Conservation (phyloP, 2,329 filamentous ascomycete species). For the Tricladium varicosporioides region DNA sequence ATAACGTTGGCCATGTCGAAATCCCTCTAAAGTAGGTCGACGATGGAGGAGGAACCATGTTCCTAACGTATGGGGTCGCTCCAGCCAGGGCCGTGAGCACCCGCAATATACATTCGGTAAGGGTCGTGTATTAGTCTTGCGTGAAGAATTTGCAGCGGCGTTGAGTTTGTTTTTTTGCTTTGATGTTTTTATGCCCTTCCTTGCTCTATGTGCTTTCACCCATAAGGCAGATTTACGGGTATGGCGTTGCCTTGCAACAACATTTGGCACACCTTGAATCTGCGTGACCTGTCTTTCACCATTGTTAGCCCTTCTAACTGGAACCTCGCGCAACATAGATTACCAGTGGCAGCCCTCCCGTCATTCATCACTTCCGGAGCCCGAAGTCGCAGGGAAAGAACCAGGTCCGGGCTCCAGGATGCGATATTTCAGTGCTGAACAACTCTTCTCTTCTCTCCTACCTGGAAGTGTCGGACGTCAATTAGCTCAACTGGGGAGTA, state of each 20-base stretch:
- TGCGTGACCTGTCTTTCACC: neutral
- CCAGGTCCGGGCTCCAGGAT: neutral
- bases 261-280: neutral
- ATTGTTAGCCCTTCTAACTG: neutral
- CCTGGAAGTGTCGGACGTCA: conserved; percentile 9
- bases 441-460: conserved; percentile 13
- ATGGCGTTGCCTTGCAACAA: no score
- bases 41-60: neutral
- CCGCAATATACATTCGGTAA: no score
- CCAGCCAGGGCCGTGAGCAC: no score
- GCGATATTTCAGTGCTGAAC: neutral
- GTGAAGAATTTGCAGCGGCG: no score
- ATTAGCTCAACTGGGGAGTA: conserved; percentile 19
- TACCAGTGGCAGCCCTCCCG: neutral
- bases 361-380: neutral
- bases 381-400: neutral
- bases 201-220: no score
- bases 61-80: no score
- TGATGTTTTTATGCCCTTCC: neutral
- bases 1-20: neutral
- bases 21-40: neutral
- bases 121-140: no score
- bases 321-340: neutral
- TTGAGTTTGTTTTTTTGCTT: neutral
- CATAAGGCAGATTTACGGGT: no score